Evolutionary conservation across 768 basidiomycete species (phyloP).

Genomic region (Suillus paluster): DNA sequence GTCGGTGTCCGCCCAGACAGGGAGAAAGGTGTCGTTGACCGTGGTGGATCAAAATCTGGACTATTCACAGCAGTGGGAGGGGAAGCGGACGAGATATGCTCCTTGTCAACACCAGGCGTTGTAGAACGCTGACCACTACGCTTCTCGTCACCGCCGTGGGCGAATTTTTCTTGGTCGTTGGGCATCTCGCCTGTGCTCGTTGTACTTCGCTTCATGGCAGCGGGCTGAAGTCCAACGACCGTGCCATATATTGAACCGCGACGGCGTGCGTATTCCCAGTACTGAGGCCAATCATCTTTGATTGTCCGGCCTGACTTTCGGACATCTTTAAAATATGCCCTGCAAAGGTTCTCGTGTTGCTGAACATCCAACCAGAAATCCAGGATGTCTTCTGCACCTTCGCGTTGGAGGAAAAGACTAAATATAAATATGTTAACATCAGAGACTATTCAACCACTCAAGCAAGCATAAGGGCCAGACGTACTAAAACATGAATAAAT

Average conservation of each 20-base stretch:
- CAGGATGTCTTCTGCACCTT: constrained; percentile 93
- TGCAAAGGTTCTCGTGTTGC: constrained; percentile 98
- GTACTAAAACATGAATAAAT: constrained; percentile 99
- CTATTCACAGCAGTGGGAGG: constrained; percentile 48
- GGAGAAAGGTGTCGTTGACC: constrained; percentile 82
- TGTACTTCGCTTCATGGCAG: constrained; percentile 74
- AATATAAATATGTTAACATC: constrained; percentile 3
- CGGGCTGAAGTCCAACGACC: constrained; percentile 75
- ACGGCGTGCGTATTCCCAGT: constrained; percentile 91
- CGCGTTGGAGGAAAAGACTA: constrained; percentile 94
- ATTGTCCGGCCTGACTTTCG: constrained; percentile 92
- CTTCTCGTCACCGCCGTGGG: constrained; percentile 46
- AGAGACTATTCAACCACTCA: not conserved
- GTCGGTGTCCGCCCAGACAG: constrained; percentile 76
- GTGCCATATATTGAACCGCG: constrained; percentile 94
- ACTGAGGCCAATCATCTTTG: constrained; percentile 98
- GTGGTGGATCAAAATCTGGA: constrained; percentile 49
- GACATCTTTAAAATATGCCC: constrained; percentile 99
- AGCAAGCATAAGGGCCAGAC: constrained; percentile 37
- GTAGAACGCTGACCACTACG: constrained; percentile 59
- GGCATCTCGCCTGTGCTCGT: constrained; percentile 77
- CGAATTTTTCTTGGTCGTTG: constrained; percentile 73
- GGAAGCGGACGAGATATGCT: constrained; percentile 47
- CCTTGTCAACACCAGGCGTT: constrained; percentile 39
- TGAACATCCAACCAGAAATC: constrained; percentile 99